A percentile compares a stretch with the other conserved stretches of the same genome.
These are phyloP conservation scores for Phytophthora pluvialis DNA, from an alignment of 352 stramenopile species.

Conservation along the genomic window DNA sequence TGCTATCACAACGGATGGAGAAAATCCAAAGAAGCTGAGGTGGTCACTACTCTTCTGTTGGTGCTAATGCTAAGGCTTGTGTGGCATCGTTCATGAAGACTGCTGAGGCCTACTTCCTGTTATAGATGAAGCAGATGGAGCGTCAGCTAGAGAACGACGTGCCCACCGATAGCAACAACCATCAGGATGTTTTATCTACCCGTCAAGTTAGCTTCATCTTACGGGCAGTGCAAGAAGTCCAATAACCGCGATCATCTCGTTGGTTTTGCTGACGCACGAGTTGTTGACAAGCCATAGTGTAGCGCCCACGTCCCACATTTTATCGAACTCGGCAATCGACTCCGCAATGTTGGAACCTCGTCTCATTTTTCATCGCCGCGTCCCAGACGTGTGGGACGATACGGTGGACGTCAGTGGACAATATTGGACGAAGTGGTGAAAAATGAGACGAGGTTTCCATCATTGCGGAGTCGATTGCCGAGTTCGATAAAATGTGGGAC, in stretches of 20 bases:
- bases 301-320: too few relatives aligned
- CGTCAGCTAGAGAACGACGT: background rate
- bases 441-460: background rate
- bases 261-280: too few relatives aligned
- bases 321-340: too few relatives aligned
- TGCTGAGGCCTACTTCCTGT: conserved; percentile 7
- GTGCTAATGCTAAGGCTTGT: background rate
- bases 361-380: too few relatives aligned
- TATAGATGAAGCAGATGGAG: conserved; percentile 2
- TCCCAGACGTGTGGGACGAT: background rate
- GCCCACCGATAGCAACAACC: background rate
- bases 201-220: background rate
- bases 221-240: background rate
- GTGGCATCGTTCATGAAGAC: conserved; percentile 14
- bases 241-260: too few relatives aligned
- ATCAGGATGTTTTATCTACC: background rate
- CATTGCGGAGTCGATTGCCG: background rate
- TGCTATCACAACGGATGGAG: background rate
- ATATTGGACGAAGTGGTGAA: background rate
- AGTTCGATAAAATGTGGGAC: conserved; percentile 8
- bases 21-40: conserved; percentile 5
- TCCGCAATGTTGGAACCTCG: too few relatives aligned
- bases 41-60: background rate
- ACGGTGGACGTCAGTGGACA: background rate
- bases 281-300: too few relatives aligned